Evolutionary conservation across 805 yeast species (phyloP), one percentile per base, ranked within the genome.

Genomic region (Metschnikowia hibisci): DNA sequence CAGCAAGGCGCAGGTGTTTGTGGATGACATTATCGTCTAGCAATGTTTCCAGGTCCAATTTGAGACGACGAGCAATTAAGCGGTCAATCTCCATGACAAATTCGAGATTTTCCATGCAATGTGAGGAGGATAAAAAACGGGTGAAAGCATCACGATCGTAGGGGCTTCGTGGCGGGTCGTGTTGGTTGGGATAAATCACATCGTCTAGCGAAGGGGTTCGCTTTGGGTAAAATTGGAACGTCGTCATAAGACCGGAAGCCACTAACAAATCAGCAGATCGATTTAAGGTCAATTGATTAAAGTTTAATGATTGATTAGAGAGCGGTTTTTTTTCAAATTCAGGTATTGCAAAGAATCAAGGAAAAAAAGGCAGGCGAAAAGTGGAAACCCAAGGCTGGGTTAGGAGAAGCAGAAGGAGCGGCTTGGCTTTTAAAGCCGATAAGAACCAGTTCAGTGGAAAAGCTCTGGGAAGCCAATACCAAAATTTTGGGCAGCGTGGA

Each of bases 31-130:
- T 34, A 37, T 42, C 52, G 27, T 44, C 45, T 11, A 44, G 38
- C 27, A 46, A 31, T 8, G 50, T 39, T 32, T 39, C 41, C 34
- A 52, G 44, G 41, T 53, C 42, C 22, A 23, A 14, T n/a, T 23
- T 37, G 6, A 34, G 15, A 6, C 37, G 30, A 11, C 32, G 32
- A 3, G 34, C 23, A 18, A 56, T 42, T 33, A 52, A 54, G 4
- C 39, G 32, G 43, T 60, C 58, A 15, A 62, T 43, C 33, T 56
- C 62, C 20, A 58, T 32, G 15, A 67, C 48, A 38, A 65, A 67
- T 45, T 66, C 69, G 28, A 60, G 55, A 51, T 67, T 67, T 44
- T 68, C 73, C 34, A 60, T 47, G 52, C 73, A 67, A 47, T 68
- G 73, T 25, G 57, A 55, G 13, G 48, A 42, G 14, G 45, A 33